A percentile compares a stretch with the other conserved stretches of the same genome.
Evolutionary conservation across 1,139 yeast genomes (phyloP).

Genomic region (Kluyveromyces sp.): DNA sequence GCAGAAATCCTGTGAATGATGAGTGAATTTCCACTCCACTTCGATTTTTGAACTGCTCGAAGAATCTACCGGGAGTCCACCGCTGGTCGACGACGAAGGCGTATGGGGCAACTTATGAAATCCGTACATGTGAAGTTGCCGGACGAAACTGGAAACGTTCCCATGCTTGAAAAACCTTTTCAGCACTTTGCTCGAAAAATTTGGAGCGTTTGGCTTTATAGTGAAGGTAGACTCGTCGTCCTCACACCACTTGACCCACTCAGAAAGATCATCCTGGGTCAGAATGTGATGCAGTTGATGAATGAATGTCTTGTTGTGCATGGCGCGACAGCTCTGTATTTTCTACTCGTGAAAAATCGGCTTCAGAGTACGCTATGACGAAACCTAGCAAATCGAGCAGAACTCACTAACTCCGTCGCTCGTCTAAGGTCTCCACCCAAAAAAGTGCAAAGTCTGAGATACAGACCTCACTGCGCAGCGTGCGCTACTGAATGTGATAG

Average conservation of each 20-base stretch:
- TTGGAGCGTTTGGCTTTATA: slow-evolving; percentile 58
- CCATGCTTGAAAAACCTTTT: slow-evolving; percentile 74
- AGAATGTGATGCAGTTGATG: slow-evolving; percentile 29
- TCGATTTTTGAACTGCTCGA: slow-evolving; percentile 2
- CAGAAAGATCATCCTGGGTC: slow-evolving; percentile 24
- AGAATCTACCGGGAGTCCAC: neutral
- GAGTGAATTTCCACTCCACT: slow-evolving; percentile 79
- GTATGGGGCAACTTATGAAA: slow-evolving; percentile 53
- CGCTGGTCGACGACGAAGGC: neutral
- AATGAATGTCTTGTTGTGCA: slow-evolving; percentile 25
- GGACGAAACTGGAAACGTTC: slow-evolving; percentile 70
- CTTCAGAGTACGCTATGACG: too few relatives aligned
- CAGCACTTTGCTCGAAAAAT: slow-evolving; percentile 53
- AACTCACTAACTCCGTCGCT: too few relatives aligned
- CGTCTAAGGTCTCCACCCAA: too few relatives aligned
- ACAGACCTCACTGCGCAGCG: too few relatives aligned
- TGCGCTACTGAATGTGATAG: too few relatives aligned
- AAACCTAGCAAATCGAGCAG: too few relatives aligned
- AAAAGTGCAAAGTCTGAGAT: too few relatives aligned
- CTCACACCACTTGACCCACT: slow-evolving; percentile 70
- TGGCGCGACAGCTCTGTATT: too few relatives aligned
- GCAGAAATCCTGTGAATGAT: slow-evolving; percentile 67
- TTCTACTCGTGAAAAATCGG: too few relatives aligned
- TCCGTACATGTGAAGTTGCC: slow-evolving; percentile 76
- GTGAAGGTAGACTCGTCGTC: slow-evolving; percentile 55